phyloP scores from a whole-genome alignment of 345 rosid species.

The Arabidopsis arenosa region DNA sequence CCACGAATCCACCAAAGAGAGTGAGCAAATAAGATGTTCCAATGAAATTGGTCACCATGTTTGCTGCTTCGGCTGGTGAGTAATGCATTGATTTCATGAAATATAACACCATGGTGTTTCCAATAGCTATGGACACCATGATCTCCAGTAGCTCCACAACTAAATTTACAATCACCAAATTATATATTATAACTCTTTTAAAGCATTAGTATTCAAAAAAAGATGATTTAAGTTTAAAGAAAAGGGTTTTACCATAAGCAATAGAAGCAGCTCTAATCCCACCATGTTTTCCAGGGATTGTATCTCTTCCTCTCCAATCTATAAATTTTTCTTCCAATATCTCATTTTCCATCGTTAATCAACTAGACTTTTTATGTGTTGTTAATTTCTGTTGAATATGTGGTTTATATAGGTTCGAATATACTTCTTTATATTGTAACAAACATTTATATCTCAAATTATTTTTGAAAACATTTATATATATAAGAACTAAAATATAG shows the following conservation, averaged over 20 bases:
- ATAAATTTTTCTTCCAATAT: conserved; percentile 29
- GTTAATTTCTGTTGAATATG: too few relatives aligned
- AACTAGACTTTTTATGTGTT: too few relatives aligned
- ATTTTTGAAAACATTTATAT: too few relatives aligned
- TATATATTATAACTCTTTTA: background rate
- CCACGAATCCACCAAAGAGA: conserved; percentile 57
- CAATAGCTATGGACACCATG: conserved; percentile 56
- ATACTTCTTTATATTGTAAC: too few relatives aligned
- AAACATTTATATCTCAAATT: too few relatives aligned
- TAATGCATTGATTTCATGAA: conserved; percentile 55
- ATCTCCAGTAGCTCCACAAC: conserved; percentile 64
- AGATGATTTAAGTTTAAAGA: background rate
- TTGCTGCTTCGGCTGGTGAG: conserved; percentile 57
- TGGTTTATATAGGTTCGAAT: too few relatives aligned
- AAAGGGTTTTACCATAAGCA: conserved; percentile 44
- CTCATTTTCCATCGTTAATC: conserved; percentile 6
- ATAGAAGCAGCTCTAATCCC: conserved; percentile 53
- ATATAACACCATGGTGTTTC: conserved; percentile 54
- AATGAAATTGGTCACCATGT: conserved; percentile 61
- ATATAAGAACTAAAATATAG: background rate
- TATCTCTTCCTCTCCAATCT: conserved; percentile 55
- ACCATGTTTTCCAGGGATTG: conserved; percentile 47
- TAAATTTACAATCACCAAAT: conserved; percentile 11
- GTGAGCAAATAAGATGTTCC: conserved; percentile 64
- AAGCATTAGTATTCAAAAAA: background rate